Evolutionary conservation across 805 yeast genomes (phyloP), one percentile per base, ranked within the genome.

Genomic region (Ogataea trehalophila): DNA sequence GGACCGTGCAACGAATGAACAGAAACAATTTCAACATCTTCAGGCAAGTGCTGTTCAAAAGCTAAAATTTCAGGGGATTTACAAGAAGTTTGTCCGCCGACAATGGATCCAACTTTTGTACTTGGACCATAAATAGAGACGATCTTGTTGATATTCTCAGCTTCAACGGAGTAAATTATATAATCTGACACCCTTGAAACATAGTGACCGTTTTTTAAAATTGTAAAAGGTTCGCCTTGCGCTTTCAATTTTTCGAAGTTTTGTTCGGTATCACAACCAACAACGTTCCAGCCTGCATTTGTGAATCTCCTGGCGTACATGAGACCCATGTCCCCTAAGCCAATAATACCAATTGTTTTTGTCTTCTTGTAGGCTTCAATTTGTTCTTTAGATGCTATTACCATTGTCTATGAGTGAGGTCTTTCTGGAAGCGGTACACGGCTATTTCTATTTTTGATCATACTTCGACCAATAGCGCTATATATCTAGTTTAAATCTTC

Each of bases 61-160:
- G 97, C 96, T 15, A 68, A 73, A 26, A 94, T 85, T 62, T 94
- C 99, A 0, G 95, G 95, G 23, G 79, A 83, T 61, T 94, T 94
- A 68, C 98, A 92, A 9, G 96, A 87, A 0, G 99, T 91, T 67
- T 94, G 99, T 7, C 99, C 99, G n/a, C 98, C 99, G 5, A 94
- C 96, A 38, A 91, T 80, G 3, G 95, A 85, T 2, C 95, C 95
- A 4, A 82, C 68, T 62, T 92, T 92, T 4, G 96, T 82, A 0
- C 92, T 85, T 0, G 96, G 92, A 0, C 96, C 97, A 66, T 92
- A 92, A 36, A 69, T 39, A 5, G 77, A 61, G 5, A 90, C 95
- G 36, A 94, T 87, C 47, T 75, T 74, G 41, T 73, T 80, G 43
- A 94, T 84, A 60, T 81, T 80, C 52, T 85, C 95, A 2, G 98